These are phyloP conservation scores for Lobosporangium transversale DNA, from an alignment of 192 early-diverging fungal species.

Conservation along the genomic window DNA sequence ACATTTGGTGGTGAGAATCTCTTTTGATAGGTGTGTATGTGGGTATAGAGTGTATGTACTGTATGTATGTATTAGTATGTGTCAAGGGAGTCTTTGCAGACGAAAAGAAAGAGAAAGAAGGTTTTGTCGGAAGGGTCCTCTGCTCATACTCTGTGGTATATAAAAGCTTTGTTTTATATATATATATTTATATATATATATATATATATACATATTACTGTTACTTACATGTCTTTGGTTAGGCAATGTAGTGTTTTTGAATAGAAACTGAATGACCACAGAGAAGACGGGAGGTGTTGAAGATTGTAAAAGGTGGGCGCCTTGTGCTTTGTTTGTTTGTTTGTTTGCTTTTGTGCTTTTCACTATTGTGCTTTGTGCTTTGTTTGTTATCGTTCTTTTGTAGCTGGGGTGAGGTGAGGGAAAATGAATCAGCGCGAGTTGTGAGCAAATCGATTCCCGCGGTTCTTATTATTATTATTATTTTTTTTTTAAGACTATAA, in stretches of 20 bases:
- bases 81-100: neutral
- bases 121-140: neutral
- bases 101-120: neutral
- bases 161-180: neutral
- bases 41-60: neutral
- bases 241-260: neutral
- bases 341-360: no score
- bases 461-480: no score
- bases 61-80: neutral
- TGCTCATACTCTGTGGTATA: neutral
- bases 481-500: no score
- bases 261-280: no score
- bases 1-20: neutral
- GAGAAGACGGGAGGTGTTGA: no score
- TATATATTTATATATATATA: neutral
- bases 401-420: neutral
- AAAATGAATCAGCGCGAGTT: no score
- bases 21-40: neutral
- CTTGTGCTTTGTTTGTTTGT: no score
- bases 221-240: neutral
- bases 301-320: no score
- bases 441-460: no score
- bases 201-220: neutral
- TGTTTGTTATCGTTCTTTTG: neutral
- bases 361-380: neutral